Evolutionary conservation across 2,329 filamentous ascomycete species (phyloP), one percentile per base, ranked within the genome.

Genomic region (Chaetomium sp.): DNA sequence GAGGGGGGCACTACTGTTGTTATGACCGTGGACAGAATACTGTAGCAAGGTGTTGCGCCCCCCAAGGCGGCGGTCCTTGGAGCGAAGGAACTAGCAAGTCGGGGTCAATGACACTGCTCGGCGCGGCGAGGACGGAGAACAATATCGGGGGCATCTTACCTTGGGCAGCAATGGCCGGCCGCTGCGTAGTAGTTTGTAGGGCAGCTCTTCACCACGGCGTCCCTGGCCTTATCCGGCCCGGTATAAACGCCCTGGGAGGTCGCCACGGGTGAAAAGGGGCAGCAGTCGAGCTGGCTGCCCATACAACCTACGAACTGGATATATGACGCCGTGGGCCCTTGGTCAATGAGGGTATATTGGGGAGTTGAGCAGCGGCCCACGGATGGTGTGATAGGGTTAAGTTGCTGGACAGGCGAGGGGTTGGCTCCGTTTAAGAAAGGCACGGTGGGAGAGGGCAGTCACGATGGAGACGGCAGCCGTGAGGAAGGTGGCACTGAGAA

Each of bases 251-350:
- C 27, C 14, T 14, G 12, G 34, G 48, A 46, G 19, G 49, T 46
- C 4, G 49, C 49, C 41, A 10, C 43, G 35, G 55, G 48, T 1
- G 36, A 52, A 41, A 57, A 62, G 2, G 61, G 61, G 33, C 62
- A 64, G 46, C 62, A 64, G 3, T 54, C 51, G n/a, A 46, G 52
- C 12, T 45, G 60, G 34, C 46, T 36, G 37, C 52, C 45, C 36
- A 60, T 55, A 49, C 62, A 64, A 3, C 59, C 62, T 10, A 63
- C 52, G 45, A 64, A 63, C 2, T 59, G 53, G 7, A 48, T 58
- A 46, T 58, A 59, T 9, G 49, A 58, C n/a, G 52, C 50, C 1
- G 58, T 59, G 19, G 57, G 33, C 4, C 54, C 58, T 5, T 50
- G 36, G 47, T 62, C 55, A 34, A 64, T 43, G 32, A 62, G 36